These are phyloP conservation scores for Monosporascus ibericus DNA, from an alignment of 2,329 filamentous ascomycete species.

Conservation along the genomic window DNA sequence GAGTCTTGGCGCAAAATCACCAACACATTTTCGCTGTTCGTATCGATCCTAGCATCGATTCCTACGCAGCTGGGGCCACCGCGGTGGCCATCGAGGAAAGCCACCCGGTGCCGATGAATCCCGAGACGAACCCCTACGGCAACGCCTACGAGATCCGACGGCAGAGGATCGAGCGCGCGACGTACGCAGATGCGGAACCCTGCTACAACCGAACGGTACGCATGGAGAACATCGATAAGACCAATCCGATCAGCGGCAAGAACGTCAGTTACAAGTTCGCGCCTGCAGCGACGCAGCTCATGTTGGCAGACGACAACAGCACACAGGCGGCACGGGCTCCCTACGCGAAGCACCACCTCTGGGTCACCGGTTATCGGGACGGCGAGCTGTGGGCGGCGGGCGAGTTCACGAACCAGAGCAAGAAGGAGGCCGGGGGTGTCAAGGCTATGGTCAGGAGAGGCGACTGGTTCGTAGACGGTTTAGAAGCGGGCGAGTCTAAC, in stretches of 20 bases:
- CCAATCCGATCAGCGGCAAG: conserved; percentile 42
- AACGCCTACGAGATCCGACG: conserved; percentile 54
- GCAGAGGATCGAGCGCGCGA: conserved; percentile 36
- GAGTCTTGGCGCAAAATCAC: conserved; percentile 59
- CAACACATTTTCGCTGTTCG: conserved; percentile 62
- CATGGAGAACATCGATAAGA: conserved; percentile 39
- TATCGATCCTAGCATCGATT: conserved; percentile 56
- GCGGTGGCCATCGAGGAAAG: conserved; percentile 25
- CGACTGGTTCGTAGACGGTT: conserved; percentile 36
- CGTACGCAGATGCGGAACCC: conserved; percentile 47
- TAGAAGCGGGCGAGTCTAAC: conserved; percentile 4
- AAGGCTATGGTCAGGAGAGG: conserved; percentile 39
- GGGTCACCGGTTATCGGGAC: conserved; percentile 44
- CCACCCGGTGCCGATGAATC: conserved; percentile 31
- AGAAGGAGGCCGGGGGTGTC: conserved; percentile 36
- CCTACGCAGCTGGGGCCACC: conserved; percentile 18
- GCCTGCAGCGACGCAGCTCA: conserved; percentile 38
- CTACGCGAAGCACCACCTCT: conserved; percentile 40
- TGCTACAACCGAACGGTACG: conserved; percentile 43
- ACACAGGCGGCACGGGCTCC: conserved; percentile 35
- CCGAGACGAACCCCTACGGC: conserved; percentile 52
- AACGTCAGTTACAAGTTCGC: conserved; percentile 44
- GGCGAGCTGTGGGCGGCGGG: conserved; percentile 45
- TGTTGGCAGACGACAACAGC: conserved; percentile 39
- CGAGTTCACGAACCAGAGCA: conserved; percentile 45